Evolutionary conservation across 2,329 filamentous ascomycete species (phyloP), one percentile per base, ranked within the genome.

Genomic region (Cladosporium sphaerospermum): DNA sequence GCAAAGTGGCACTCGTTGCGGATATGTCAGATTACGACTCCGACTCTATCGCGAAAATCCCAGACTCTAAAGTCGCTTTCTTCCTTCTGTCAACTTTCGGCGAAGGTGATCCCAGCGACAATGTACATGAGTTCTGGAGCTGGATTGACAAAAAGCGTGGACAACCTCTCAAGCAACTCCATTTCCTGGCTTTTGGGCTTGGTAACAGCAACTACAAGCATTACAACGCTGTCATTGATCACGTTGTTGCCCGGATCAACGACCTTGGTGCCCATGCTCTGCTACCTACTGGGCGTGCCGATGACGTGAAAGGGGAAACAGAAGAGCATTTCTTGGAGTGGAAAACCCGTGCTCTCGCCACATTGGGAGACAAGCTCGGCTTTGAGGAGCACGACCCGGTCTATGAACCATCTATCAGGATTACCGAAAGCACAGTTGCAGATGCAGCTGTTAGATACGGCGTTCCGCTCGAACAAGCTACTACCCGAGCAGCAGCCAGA

Each of bases 201-300:
- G 73, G 73, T 6, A 75, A 76, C 61, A 73, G 68, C 58, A 75
- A 74, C 56, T 75, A 76, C 67, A 74, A 74, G 57, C 67, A 73
- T 61, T 75, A 72, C 61, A 75, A 75, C 56, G 64, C 64, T 23
- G 71, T 75, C 8, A 62, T 73, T 9, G 67, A 74, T 51, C 64
- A 65, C 9, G 63, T 72, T 3, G 64, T 60, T 6, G 57, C 64
- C 36, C 59, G 58, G 43, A 58, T 72, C 14, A 59, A 72, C 44
- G 51, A 54, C 6, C 62, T 67, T 28, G 69, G 70, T 19, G 71
- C 69, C 3, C 60, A 58, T 13, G 39, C 60, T 23, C 59, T 72
- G 9, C 61, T 69, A 23, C 61, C 64, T 3, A 57, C 65, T 9
- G 69, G 68, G 4, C 68, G 61, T 53, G 72, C 70, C 5, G 71